phyloP scores from a whole-genome alignment of 1,284 basidiomycete genomes.

The Polyporus tsugae region DNA sequence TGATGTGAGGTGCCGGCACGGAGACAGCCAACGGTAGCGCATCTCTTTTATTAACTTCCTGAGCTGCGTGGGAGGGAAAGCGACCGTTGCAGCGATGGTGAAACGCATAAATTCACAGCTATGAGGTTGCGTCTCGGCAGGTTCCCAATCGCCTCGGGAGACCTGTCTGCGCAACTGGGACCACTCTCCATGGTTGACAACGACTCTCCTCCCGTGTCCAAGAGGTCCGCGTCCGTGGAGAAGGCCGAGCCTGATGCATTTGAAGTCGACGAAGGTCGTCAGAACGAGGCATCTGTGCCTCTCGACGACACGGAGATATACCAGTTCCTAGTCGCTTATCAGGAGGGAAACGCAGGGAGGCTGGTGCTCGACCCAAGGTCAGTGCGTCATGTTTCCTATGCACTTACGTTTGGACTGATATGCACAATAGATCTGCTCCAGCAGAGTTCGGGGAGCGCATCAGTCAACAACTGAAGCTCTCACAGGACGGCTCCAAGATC shows the following conservation, averaged over 20 bases:
- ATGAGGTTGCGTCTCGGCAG: not conserved
- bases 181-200: not conserved
- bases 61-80: not conserved
- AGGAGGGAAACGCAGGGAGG: constrained; percentile 12
- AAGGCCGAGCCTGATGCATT: not conserved
- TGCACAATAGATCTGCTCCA: constrained; percentile 9
- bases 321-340: constrained; percentile 15
- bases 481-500: constrained; percentile 53
- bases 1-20: not conserved
- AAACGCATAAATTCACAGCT: not conserved
- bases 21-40: not conserved
- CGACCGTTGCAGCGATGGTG: not conserved
- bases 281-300: not conserved
- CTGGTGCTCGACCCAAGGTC: constrained; percentile 16
- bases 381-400: not conserved
- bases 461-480: constrained; percentile 57
- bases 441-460: constrained; percentile 55
- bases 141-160: not conserved
- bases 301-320: constrained; percentile 3
- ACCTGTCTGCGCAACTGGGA: not conserved
- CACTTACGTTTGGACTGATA: not conserved
- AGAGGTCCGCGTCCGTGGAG: not conserved
- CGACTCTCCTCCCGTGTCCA: not conserved
- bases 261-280: not conserved
- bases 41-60: not conserved